Base-by-base conservation (phyloP, 2,329 filamentous ascomycete species). In the Blastomyces silverae region DNA sequence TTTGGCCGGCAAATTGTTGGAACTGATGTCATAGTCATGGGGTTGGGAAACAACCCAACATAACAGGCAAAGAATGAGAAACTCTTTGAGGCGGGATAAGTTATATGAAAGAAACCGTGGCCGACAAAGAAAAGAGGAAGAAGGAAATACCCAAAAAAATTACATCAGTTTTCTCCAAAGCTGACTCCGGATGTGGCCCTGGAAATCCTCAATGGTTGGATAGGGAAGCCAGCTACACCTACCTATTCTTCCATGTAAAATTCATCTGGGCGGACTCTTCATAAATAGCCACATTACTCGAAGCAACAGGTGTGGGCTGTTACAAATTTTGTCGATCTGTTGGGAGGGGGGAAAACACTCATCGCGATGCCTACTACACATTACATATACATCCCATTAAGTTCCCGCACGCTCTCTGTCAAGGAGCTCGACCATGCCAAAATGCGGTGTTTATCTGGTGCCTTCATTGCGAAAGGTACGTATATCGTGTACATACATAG, bases 391-490 rank as follows among this genome's bases (percentile, higher is more conserved):
- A 25, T 39, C 37, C 31, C 34, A 2, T 22, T 25, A 22, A 37
- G 28, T 10, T 20, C 17, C 28, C 20, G 31, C 56, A 58, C 56
- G 56, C 56, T 58, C 34, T 39, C 56, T 10, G 31, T 52, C 25
- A 31, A 61, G 46, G 59, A 61, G 37, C 37, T 61, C 8, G 59
- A 61, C 46, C 37, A 61, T 6, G 42, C 42, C 15, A 28, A 48
- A 48, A 61, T 61, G 59, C 22, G 22, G n/a, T 34, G 59, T 48
- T 61, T 50, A 20, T 61, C 59, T 31, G 59, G 59, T 6, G 10
- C 31, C 31, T 48, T n/a, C 22, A 37, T 61, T 25, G 56, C 11
- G 34, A 42, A 42, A 44, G 56, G 56, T 58, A 42, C 17, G 34
- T 17, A 13, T 10, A 13, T 8, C n/a, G 42, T 7, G 11, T n/a